Evolutionary conservation across 2,329 filamentous ascomycete genomes (phyloP), one percentile per base, ranked within the genome.

Genomic region (Cladosporium oxysporum): DNA sequence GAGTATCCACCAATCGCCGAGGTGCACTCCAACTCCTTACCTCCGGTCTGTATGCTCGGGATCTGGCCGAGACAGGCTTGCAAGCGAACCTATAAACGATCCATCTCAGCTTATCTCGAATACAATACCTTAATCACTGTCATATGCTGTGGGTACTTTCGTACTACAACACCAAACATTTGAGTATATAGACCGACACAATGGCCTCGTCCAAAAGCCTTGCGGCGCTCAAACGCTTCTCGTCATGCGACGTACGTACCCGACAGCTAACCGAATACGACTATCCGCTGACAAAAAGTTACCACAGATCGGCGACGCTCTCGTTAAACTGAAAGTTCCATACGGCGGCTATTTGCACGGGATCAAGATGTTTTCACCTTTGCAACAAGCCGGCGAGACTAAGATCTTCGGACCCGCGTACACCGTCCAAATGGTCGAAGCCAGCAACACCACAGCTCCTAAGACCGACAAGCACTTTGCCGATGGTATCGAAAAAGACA

Each of bases 361-460:
- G 14, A 75, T 87, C 58, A 83, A 81, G 29, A 83, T 87, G 79
- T 86, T 80, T 79, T 86, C 84, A 2, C 84, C 84, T 5, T 64
- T 79, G 59, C 83, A 85, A 75, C 83, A 85, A 75, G 78, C 79
- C 23, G 83, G 83, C 5, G 68, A 76, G 12, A 83, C 83, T 49
- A 85, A 84, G 73, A 83, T 87, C 64, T 77, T 84, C 23, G 85
- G 85, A 4, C 83, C 82, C 12, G 85, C 83, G 6, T 85, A 84
- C 69, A 86, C 83, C 0, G 66, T 68, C 1, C 60, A 64, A 37
- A 76, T 79, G 76, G 76, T 79, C 8, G 71, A 71, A 57, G 71
- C 72, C 12, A 65, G 68, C 3, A 76, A 79, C 70, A 76, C 71
- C 23, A 68, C 68, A 5, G 69, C 74, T 1, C 76, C 76, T 1